Conservation (phyloP, 2,329 filamentous ascomycete species). For the Penicillium vulpinum region DNA sequence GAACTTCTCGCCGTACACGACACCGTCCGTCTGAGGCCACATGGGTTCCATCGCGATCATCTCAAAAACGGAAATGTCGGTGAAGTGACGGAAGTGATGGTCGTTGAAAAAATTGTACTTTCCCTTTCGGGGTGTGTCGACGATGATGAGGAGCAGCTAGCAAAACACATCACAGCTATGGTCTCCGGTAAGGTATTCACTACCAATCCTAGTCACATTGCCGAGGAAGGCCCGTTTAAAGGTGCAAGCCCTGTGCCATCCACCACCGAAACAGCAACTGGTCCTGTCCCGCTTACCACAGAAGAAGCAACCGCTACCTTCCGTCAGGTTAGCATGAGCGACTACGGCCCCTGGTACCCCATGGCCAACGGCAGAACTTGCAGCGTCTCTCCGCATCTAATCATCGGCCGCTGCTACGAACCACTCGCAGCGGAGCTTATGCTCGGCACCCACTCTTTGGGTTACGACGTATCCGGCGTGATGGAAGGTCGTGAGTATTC, state of each 20-base stretch:
- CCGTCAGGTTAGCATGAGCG: constrained; percentile 43
- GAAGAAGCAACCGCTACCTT: constrained; percentile 39
- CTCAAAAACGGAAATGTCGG: constrained; percentile 13
- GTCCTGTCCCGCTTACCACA: constrained; percentile 25
- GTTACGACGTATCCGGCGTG: constrained; percentile 50
- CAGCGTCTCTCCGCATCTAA: constrained; percentile 51
- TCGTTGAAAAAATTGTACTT: constrained; percentile 55
- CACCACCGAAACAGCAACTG: background rate
- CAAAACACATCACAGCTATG: constrained; percentile 49
- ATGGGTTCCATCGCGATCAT: constrained; percentile 16
- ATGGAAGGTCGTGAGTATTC: constrained; percentile 51
- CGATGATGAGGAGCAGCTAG: constrained; percentile 49
- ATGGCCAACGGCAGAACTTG: constrained; percentile 46
- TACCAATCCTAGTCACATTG: constrained; percentile 22
- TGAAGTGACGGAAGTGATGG: constrained; percentile 53
- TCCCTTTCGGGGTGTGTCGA: constrained; percentile 51
- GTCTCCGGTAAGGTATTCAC: constrained; percentile 54
- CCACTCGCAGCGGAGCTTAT: constrained; percentile 50
- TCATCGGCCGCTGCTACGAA: constrained; percentile 58
- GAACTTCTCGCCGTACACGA: constrained; percentile 59
- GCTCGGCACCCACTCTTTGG: constrained; percentile 43
- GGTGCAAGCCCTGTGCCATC: background rate
- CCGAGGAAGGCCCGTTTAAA: constrained; percentile 18
- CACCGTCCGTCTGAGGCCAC: constrained; percentile 52
- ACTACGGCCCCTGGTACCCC: constrained; percentile 56